A percentile compares a stretch with the other conserved stretches of the same genome.
phyloP scores from a whole-genome alignment of 345 rosid genomes.

The Leavenworthia alabamica region DNA sequence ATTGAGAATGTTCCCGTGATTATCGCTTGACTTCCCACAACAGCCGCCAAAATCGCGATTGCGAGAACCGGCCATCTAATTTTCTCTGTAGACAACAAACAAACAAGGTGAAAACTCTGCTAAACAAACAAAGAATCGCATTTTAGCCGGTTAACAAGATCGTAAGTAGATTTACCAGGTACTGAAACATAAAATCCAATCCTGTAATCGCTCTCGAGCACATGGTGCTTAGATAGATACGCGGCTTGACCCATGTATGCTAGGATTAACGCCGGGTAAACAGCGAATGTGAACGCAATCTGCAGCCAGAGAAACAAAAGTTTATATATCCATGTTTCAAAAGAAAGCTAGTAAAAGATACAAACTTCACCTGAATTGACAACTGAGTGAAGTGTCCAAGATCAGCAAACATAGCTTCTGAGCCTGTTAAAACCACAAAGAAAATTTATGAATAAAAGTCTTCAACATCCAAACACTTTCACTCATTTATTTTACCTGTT shows the following conservation, averaged over 20 bases:
- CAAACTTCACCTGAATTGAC: constrained; percentile 61
- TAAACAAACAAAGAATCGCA: constrained; percentile 1
- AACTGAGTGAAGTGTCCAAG: constrained; percentile 92
- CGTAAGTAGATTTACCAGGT: constrained; percentile 49
- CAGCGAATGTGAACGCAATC: constrained; percentile 87
- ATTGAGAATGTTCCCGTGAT: constrained; percentile 97
- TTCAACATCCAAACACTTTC: background rate
- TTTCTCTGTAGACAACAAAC: constrained; percentile 48
- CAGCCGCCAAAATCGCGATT: constrained; percentile 92
- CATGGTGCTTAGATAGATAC: constrained; percentile 79
- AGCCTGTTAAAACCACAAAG: constrained; percentile 39
- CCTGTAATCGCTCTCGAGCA: constrained; percentile 44
- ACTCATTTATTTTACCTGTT: constrained; percentile 46
- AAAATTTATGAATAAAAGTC: background rate
- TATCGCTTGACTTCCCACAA: constrained; percentile 94
- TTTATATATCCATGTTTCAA: background rate
- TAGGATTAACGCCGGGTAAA: constrained; percentile 88
- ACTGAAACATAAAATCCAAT: constrained; percentile 95
- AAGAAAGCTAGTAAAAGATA: background rate
- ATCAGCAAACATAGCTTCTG: constrained; percentile 99
- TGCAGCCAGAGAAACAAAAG: constrained; percentile 32
- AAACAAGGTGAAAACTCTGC: constrained; percentile 4
- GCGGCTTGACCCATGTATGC: constrained; percentile 99
- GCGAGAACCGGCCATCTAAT: constrained; percentile 93
- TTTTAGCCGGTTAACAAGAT: background rate